phyloP scores from a whole-genome alignment of 805 yeast species.

The Saccharomycopsis capsularis region DNA sequence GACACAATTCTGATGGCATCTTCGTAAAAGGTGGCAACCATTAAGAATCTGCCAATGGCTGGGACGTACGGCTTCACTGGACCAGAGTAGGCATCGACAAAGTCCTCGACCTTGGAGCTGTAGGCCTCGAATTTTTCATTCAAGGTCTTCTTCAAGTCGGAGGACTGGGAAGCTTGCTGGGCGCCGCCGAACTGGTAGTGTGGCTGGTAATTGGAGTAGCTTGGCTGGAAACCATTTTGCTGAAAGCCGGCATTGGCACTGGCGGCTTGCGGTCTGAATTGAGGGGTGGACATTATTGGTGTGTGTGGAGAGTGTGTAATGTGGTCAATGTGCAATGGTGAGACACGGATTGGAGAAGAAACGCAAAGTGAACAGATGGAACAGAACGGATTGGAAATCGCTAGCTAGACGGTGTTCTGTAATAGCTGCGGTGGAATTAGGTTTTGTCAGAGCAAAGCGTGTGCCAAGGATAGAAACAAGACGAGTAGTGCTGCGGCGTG shows the following conservation, averaged over 20 bases:
- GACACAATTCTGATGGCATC: conserved; percentile 76
- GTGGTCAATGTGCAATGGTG: too few relatives aligned
- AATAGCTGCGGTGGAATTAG: too few relatives aligned
- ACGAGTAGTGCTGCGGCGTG: too few relatives aligned
- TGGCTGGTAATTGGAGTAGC: conserved; percentile 17
- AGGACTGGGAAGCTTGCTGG: neutral
- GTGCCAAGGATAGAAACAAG: too few relatives aligned
- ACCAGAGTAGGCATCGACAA: conserved; percentile 42
- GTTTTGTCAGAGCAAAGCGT: too few relatives aligned
- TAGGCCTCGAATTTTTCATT: conserved; percentile 40
- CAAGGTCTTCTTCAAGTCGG: conserved; percentile 8
- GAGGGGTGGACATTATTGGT: conserved; percentile 11
- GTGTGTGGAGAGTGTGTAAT: neutral
- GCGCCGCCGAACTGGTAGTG: conserved; percentile 16
- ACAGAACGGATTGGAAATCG: neutral
- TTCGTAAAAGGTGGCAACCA: conserved; percentile 90
- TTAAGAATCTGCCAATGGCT: conserved; percentile 77
- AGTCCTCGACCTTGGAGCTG: conserved; percentile 48
- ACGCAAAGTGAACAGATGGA: neutral
- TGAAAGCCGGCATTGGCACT: neutral
- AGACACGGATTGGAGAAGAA: neutral
- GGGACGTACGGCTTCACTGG: conserved; percentile 73
- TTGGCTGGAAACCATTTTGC: conserved; percentile 16
- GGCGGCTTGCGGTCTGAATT: conserved; percentile 16
- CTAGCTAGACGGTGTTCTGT: too few relatives aligned